phyloP scores from a whole-genome alignment of 2,329 filamentous ascomycete species.

The Furcasterigmium furcatum region DNA sequence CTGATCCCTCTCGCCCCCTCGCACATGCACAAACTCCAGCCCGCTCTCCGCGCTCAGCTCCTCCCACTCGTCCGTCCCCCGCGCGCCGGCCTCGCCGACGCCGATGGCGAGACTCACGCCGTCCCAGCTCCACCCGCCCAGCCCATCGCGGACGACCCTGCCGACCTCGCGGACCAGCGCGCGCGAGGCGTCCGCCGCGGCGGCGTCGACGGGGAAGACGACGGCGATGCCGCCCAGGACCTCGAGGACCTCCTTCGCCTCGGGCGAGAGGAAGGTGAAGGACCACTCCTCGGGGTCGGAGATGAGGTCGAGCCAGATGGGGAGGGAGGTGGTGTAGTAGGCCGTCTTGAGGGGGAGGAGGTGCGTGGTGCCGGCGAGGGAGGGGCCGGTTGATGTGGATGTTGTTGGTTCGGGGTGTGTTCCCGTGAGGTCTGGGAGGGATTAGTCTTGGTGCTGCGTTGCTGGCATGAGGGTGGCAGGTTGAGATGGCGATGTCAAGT shows the following conservation, averaged over 20 bases:
- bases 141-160: conserved; percentile 50
- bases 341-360: conserved; percentile 49
- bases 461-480: too few species aligned
- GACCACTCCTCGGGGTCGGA: conserved; percentile 51
- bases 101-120: conserved; percentile 59
- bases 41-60: conserved; percentile 53
- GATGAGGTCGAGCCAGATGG: conserved; percentile 66
- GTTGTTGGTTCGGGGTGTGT: conserved; percentile 30
- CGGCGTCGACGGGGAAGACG: conserved; percentile 40
- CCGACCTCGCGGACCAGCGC: conserved; percentile 49
- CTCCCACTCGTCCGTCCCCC: conserved; percentile 55
- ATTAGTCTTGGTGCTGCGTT: too few species aligned
- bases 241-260: conserved; percentile 59
- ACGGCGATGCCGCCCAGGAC: conserved; percentile 60
- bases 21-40: conserved; percentile 61
- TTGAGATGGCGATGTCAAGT: too few species aligned
- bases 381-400: conserved; percentile 18
- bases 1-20: conserved; percentile 30
- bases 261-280: conserved; percentile 53
- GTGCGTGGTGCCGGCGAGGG: conserved; percentile 59
- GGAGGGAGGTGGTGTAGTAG: conserved; percentile 60
- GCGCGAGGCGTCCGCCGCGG: conserved; percentile 5
- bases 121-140: conserved; percentile 63
- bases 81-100: conserved; percentile 37
- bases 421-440: conserved; percentile 48